These are phyloP conservation scores for Termitomyces eurrhizus DNA, from an alignment of 768 basidiomycete species.

Conservation along the genomic window DNA sequence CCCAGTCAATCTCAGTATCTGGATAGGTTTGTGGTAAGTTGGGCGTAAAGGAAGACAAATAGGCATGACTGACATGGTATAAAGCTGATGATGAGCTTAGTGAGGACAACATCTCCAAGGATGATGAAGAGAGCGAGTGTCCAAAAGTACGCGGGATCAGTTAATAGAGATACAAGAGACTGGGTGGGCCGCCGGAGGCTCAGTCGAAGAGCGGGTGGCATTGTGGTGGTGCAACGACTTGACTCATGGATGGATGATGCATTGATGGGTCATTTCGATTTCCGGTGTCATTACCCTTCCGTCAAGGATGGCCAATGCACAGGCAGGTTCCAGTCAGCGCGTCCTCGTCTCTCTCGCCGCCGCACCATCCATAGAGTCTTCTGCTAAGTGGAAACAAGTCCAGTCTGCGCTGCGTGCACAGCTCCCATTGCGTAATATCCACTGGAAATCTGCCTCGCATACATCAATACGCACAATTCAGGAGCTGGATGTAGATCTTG, in stretches of 20 bases:
- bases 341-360: conserved; percentile 70
- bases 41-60: conserved; percentile 4
- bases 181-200: conserved; percentile 14
- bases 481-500: conserved; percentile 75
- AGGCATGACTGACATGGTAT: conserved; percentile 65
- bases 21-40: conserved; percentile 15
- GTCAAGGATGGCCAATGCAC: conserved; percentile 10
- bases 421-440: conserved; percentile 82
- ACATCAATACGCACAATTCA: conserved; percentile 83
- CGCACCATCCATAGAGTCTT: conserved; percentile 57
- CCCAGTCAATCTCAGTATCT: conserved; percentile 99
- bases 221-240: conserved; percentile 1
- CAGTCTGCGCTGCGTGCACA: conserved; percentile 61
- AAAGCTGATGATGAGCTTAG: conserved; percentile 74
- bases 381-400: conserved; percentile 72
- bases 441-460: conserved; percentile 81
- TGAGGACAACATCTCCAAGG: conserved; percentile 73
- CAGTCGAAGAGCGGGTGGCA: conserved; percentile 11
- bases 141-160: conserved; percentile 63
- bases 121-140: conserved; percentile 59
- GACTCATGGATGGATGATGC: background rate
- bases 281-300: background rate
- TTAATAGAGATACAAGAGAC: conserved; percentile 35
- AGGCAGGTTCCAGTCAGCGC: conserved; percentile 30
- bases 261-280: background rate